A percentile compares a stretch with the other conserved stretches of the same genome.
phyloP scores from a whole-genome alignment of 1,139 yeast species.

The Suhomyces bribrorum region DNA sequence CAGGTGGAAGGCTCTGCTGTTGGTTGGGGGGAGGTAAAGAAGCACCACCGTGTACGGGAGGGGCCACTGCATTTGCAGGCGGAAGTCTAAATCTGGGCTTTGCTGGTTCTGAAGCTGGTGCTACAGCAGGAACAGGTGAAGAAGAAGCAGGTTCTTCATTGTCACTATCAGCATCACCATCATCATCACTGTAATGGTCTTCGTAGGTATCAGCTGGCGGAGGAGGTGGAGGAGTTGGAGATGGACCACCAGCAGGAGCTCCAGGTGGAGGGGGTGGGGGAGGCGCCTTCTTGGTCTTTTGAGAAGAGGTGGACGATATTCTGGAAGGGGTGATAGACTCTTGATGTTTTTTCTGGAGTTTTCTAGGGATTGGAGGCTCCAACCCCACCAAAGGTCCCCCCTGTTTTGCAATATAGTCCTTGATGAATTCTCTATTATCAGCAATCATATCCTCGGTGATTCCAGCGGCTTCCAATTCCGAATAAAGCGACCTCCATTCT shows the following conservation, averaged over 20 bases:
- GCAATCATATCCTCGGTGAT: slow-evolving; percentile 89
- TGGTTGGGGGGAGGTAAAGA: slow-evolving; percentile 11
- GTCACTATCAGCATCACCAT: slow-evolving; percentile 2
- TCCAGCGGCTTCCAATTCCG: slow-evolving; percentile 75
- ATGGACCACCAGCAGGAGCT: slow-evolving; percentile 5
- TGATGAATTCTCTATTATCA: slow-evolving; percentile 78
- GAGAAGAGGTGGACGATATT: slow-evolving; percentile 7
- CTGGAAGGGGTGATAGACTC: slow-evolving; percentile 13
- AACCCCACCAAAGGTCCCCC: slow-evolving; percentile 86
- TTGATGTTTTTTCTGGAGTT: slow-evolving; percentile 32
- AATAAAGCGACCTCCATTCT: slow-evolving; percentile 78
- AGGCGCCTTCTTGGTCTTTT: slow-evolving; percentile 34
- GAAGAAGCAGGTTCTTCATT: slow-evolving; percentile 18
- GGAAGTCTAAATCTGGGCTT: slow-evolving; percentile 28
- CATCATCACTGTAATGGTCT: slow-evolving; percentile 1
- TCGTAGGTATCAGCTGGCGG: slow-evolving; percentile 2
- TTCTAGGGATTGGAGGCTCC: slow-evolving; percentile 82
- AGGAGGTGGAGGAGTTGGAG: slow-evolving; percentile 6
- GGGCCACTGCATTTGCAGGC: slow-evolving; percentile 30
- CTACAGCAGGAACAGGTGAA: slow-evolving; percentile 16
- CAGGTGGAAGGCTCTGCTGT: no score
- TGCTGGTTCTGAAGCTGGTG: slow-evolving; percentile 18
- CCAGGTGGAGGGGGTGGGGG: slow-evolving; percentile 52
- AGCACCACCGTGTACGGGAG: slow-evolving; percentile 16
- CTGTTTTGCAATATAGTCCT: slow-evolving; percentile 70